Evolutionary conservation across 1,139 yeast species (phyloP), one percentile per base, ranked within the genome.

Genomic region (Yamadazyma dushanensis): DNA sequence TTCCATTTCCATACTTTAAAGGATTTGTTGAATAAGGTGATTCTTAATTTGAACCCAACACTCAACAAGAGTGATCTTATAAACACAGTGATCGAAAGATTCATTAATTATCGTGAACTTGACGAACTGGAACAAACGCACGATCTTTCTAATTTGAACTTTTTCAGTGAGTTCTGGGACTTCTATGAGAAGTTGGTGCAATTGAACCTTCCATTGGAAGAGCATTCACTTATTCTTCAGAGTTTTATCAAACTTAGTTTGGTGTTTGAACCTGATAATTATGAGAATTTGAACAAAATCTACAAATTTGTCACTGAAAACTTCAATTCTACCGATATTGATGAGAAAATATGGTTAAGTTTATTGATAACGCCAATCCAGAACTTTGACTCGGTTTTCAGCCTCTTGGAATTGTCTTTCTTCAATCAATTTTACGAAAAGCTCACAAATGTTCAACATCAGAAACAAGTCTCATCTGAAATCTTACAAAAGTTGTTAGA

Each of bases 1-100:
- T 90, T 84, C 60, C 98, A 92, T 53, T 66, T 89, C 43, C 73
- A 75, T 18, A 87, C 97, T 0, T 66, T 92, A 47, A 79, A 80
- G 36, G 65, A 68, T 26, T 76, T 88, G 45, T 70, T 92, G 47
- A 76, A 74, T 32, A 76, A 86, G 2, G 79, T 89, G 1, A 71
- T 83, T 40, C 67, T 78, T 34, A 59, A 62, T 37, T 68, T 92
- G 44, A 82, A 81, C 53, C 92, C 94, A 1, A 70, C 74, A 37
- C 82, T 88, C 16, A 75, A 80, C 36, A 73, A 84, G 41, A 78
- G 81, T 37, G 82, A 78, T 44, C 74, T 90, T 32, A 71, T 89
- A 16, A 61, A 77, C 16, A 76, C 90, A 1, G 67, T 92, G 51
- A 78, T 90, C 38, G 84, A 84, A 32, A 73, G 97, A 39, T 70